Conservation (phyloP, 352 stramenopile genomes). For the Phytopythium litorale region DNA sequence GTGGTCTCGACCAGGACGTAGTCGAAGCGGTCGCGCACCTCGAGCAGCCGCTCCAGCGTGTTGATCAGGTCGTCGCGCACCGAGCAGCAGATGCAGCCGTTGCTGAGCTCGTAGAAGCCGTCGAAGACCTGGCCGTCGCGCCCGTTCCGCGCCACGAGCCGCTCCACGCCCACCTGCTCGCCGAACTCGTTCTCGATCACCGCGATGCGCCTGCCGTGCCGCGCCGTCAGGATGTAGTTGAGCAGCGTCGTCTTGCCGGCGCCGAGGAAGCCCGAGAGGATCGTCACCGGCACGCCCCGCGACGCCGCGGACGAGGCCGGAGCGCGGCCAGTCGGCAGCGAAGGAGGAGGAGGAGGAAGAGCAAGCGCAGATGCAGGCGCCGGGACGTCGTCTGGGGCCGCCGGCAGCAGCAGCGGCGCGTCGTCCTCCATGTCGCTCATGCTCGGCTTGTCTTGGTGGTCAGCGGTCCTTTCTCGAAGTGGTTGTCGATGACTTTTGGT, state of each 20-base stretch:
- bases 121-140: conserved; percentile 60
- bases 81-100: conserved; percentile 98
- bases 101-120: conserved; percentile 95
- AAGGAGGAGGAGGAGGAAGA: not conserved
- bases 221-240: conserved; percentile 94
- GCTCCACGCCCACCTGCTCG: conserved; percentile 94
- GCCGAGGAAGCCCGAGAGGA: conserved; percentile 95
- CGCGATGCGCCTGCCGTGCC: conserved; percentile 93
- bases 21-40: conserved; percentile 79
- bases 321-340: no score
- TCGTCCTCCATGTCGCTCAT: conserved; percentile 12
- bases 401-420: conserved; percentile 10
- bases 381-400: not conserved
- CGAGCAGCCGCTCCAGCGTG: conserved; percentile 82
- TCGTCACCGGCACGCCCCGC: conserved; percentile 85
- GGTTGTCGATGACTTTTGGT: no score
- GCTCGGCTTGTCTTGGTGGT: no score
- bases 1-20: conserved; percentile 95
- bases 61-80: conserved; percentile 90
- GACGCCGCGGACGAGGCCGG: not conserved
- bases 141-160: conserved; percentile 81
- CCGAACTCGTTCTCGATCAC: conserved; percentile 99
- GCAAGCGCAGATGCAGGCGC: not conserved
- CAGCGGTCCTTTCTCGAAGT: no score
- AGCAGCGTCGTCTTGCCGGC: conserved; percentile 97